A percentile compares a stretch with the other conserved stretches of the same genome.
These are phyloP conservation scores for Ramichloridium luteum DNA, from an alignment of 2,329 filamentous ascomycete genomes.

Conservation along the genomic window DNA sequence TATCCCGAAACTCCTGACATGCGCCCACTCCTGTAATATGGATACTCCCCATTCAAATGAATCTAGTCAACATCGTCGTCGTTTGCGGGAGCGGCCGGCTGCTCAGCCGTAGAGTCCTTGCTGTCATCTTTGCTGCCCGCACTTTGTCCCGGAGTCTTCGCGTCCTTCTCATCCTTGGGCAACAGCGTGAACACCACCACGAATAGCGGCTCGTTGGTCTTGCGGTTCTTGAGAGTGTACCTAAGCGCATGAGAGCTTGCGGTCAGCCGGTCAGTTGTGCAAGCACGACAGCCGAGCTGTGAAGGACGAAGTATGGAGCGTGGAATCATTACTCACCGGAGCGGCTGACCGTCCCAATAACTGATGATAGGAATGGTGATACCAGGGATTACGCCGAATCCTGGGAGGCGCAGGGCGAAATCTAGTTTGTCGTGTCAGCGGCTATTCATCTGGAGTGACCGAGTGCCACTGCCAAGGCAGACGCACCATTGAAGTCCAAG, in stretches of 20 bases:
- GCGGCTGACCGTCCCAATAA: constrained; percentile 68
- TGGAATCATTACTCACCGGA: constrained; percentile 48
- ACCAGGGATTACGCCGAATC: constrained; percentile 41
- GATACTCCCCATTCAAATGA: not conserved
- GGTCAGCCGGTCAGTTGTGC: constrained; percentile 10
- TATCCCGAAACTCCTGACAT: too few relatives aligned
- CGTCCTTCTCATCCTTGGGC: constrained; percentile 40
- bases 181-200: constrained; percentile 72
- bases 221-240: constrained; percentile 78
- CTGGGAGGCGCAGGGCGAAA: constrained; percentile 58
- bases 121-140: constrained; percentile 4
- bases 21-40: too few relatives aligned
- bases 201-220: constrained; percentile 62
- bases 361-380: constrained; percentile 61
- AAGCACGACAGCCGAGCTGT: constrained; percentile 22
- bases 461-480: too few relatives aligned
- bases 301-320: constrained; percentile 2
- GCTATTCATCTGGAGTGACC: too few relatives aligned
- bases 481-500: constrained; percentile 63
- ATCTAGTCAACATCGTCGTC: constrained; percentile 16
- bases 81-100: constrained; percentile 1
- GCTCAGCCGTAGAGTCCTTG: constrained; percentile 2
- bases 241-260: constrained; percentile 69
- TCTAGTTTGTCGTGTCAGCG: too few relatives aligned
- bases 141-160: constrained; percentile 8